Base-by-base conservation (phyloP, 1,284 basidiomycete species). In the Leccinum insigne region DNA sequence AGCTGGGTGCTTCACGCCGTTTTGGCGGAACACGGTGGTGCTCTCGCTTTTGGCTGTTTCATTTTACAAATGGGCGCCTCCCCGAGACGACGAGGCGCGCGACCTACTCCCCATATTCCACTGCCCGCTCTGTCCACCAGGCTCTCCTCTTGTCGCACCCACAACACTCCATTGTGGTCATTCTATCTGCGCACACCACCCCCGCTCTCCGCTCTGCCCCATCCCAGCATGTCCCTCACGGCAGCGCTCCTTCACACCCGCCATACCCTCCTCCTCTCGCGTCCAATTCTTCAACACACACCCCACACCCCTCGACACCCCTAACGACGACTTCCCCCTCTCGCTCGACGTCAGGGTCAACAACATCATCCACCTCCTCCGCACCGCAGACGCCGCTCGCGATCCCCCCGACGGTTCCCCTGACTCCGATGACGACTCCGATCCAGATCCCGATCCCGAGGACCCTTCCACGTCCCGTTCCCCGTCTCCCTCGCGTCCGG, bases 1-100 rank as follows among this genome's bases (percentile, higher is more conserved):
- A 72, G 63, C 70, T 82, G 91, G 83, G 38, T 91, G 91, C 73
- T 77, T 78, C 35, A 84, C 83, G 29, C 79, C 86, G 29, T 83
- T 87, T 69, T 92, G 90, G 91, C 79, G 86, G 49, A 86, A 85
- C 66, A 82, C 84, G 6, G 69, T 87, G 32, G 65, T 89, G 18
- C 75, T 79, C 32, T 81, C 83, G 18, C 65, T 87, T 35, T 78
- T 81, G 16, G 80, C 77, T 56, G 83, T 81, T 47, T 83, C 80
- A 13, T 84, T 84, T 66, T 89, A 89, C 79, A 90, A 90, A 76
- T 88, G 82, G 72, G 86, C 88, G 4, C 91, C 91, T 1, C 79
- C 81, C 64, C 82, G 85, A 5, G 78, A 78, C 32, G 83, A 89
- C 47, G 84, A 88, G 64, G 83, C 82, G 57, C 65, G 61, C 10